Base-by-base conservation (phyloP, 306 rosid species). In the Casuarina glauca region DNA sequence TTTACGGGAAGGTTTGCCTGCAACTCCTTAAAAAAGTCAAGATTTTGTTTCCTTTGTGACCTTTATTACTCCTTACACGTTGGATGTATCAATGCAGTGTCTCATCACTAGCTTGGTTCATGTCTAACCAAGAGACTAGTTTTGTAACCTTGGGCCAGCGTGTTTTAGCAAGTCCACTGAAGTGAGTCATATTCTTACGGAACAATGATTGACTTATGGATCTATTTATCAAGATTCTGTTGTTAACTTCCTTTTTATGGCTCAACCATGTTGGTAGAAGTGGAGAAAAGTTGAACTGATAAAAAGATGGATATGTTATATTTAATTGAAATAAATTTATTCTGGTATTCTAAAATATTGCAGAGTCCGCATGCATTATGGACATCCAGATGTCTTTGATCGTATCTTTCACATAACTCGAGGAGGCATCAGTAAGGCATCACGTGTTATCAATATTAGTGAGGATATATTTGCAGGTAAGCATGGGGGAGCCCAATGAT, bases 291-390 rank as follows among this genome's bases (percentile, higher is more conserved):
- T n/a, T 41, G 71, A 41, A 66, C 12, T 66, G 50, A n/a, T 62
- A 36, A 16, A 63, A 36, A 12, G 8, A 36, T 11, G 5, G 42
- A 41, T 12, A 36, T 15, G 0, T 10, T 58, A 35, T 48, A 4
- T 58, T 10, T 5, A 0, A 58, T 9, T 36, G 4, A 64, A 4
- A 5, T 36, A 45, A 20, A 57, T 57, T 57, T 55, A 48, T 10
- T 35, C 45, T 62, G 26, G 15, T 4, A 4, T 62, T 62, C 42
- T 46, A 38, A 72, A 57, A 66, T 6, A 72, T 84, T 87, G 86
- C 93, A 95, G 98, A 74, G 97, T 92, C n/a, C 97, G 98, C 57
- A 95, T 95, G 98, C 98, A 95, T 87, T 95, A 95, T 82, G 98
- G 98, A 60, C 97, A 95, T 80, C 98, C 98, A 9, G 98, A 95